Evolutionary conservation across 306 rosid genomes (phyloP), one percentile per base, ranked within the genome.

Genomic region (Trifolium pratense): DNA sequence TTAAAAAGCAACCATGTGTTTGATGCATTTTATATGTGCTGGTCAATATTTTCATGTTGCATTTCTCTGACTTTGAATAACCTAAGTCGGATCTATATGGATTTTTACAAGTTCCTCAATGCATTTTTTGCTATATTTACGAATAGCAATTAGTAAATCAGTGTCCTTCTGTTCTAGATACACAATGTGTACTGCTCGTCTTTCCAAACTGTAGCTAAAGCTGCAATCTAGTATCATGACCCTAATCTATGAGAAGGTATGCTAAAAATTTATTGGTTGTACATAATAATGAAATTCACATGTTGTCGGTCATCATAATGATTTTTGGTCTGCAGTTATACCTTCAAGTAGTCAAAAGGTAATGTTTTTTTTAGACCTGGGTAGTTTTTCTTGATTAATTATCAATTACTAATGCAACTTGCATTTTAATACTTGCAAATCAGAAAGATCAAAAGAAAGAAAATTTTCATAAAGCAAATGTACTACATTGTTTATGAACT

Each of bases 151-250:
- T 62, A 52, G 43, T 75, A 56, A 78, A 77, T 29, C 48, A 13
- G 57, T 83, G 32, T 73, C 55, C 40, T 64, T 80, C 74, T 67
- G 82, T 93, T 80, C 75, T 93, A 58, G 98, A 89, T 79, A 93
- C 98, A 46, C 97, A 93, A n/a, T n/a, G 23, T 93, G 91, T 80
- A 78, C 81, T 46, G 91, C 89, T 79, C 94, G 75, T 73, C 96
- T 93, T 70, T 76, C 92, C 58, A 91, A 88, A 86, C 82, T 93
- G 86, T 91, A 89, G 94, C 82, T 93, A 56, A 93, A 84, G 89
- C 85, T 91, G 52, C 89, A 97, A 43, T 88, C 98, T 72, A 88
- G 98, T 81, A 85, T 93, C 80, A 91, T 91, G 91, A 87, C 91
- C 79, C 68, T 89, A 42, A 91, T 89, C 71, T 91, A 93, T 84